Evolutionary conservation across 2,329 filamentous ascomycete genomes (phyloP).

Genomic region (Penicillium sp.): DNA sequence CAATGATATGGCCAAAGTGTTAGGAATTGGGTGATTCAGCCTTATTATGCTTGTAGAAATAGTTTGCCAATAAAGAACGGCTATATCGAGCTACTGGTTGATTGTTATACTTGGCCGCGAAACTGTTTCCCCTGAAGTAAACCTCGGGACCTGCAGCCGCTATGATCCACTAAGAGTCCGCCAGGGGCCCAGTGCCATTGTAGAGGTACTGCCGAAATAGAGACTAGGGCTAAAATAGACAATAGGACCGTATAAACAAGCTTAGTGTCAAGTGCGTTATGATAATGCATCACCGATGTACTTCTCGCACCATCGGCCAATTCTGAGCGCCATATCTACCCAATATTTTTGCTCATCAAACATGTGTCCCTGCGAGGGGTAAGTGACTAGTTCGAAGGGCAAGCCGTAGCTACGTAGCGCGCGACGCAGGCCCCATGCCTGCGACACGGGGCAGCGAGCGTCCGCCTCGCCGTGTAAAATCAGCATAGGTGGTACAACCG

Average conservation of each 20-base stretch:
- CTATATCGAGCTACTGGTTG: too few species aligned
- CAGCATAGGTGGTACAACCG: slow-evolving; percentile 14
- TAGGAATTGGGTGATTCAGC: too few species aligned
- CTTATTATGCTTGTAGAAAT: too few species aligned
- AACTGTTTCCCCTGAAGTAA: too few species aligned
- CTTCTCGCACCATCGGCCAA: slow-evolving; percentile 7
- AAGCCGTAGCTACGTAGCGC: slow-evolving; percentile 5
- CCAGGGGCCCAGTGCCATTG: too few species aligned
- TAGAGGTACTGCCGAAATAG: neutral
- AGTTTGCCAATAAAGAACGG: too few species aligned
- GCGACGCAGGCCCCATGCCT: slow-evolving; percentile 13
- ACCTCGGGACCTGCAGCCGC: too few species aligned
- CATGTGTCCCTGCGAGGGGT: slow-evolving; percentile 8
- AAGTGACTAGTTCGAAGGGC: slow-evolving; percentile 10
- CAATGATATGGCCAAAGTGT: too few species aligned
- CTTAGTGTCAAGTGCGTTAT: neutral
- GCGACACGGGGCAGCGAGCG: slow-evolving; percentile 10
- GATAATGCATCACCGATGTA: slow-evolving; percentile 1
- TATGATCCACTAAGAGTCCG: too few species aligned
- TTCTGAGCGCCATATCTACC: slow-evolving; percentile 4
- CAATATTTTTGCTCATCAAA: slow-evolving; percentile 11
- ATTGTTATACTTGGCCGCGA: too few species aligned
- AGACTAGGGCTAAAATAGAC: neutral
- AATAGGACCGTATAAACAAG: neutral
- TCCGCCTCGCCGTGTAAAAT: slow-evolving; percentile 18